Evolutionary conservation across 129 eudicot species (phyloP).

Genomic region (Ambrosia trifida): DNA sequence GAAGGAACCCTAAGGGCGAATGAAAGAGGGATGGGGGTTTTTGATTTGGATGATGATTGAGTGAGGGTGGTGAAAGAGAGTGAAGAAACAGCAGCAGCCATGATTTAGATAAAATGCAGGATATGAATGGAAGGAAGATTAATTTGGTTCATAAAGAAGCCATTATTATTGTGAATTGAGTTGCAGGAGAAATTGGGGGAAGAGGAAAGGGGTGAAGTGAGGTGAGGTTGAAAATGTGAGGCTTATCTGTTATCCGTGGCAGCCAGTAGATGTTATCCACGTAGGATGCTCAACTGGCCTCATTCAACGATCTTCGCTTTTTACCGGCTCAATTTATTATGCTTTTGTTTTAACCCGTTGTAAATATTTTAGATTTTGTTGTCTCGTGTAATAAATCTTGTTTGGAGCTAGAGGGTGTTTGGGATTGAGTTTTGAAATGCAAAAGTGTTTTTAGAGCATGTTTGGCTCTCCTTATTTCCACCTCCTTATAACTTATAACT

Average conservation of each 20-base stretch:
- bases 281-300: constrained; percentile 13
- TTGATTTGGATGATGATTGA: constrained; percentile 59
- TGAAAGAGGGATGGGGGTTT: constrained; percentile 36
- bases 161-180: neutral
- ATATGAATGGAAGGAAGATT: neutral
- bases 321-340: too few species aligned
- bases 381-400: too few species aligned
- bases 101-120: constrained; percentile 24
- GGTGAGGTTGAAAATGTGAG: constrained; percentile 36
- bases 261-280: constrained; percentile 36
- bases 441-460: too few species aligned
- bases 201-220: neutral
- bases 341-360: neutral
- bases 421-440: too few species aligned
- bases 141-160: constrained; percentile 1
- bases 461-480: too few species aligned
- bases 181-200: constrained; percentile 14
- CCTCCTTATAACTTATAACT: too few species aligned
- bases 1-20: constrained; percentile 46
- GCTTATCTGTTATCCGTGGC: constrained; percentile 46
- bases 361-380: too few species aligned
- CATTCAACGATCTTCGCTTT: neutral
- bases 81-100: constrained; percentile 76
- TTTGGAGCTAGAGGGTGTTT: too few species aligned
- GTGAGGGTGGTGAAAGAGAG: constrained; percentile 45